Evolutionary conservation across 805 yeast species (phyloP).

Genomic region (Lipomyces lipofer): DNA sequence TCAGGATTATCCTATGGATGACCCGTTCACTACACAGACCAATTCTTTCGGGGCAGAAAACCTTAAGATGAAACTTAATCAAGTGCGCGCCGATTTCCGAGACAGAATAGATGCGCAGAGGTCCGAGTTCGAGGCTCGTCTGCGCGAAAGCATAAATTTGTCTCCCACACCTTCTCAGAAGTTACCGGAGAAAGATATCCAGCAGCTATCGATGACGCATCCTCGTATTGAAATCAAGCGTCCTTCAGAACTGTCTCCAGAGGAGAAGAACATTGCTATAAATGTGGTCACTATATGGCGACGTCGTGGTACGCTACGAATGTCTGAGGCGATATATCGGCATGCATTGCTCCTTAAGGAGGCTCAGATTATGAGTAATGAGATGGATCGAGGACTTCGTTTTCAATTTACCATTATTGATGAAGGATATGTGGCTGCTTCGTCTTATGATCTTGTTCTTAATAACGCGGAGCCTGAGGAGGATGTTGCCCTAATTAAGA

Average conservation of each 20-base stretch:
- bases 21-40: neutral
- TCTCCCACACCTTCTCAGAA: slow-evolving; percentile 8
- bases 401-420: slow-evolving; percentile 32
- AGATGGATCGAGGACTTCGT: slow-evolving; percentile 39
- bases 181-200: neutral
- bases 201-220: neutral
- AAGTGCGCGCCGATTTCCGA: slow-evolving; percentile 1
- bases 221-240: slow-evolving; percentile 6
- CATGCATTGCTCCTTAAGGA: slow-evolving; percentile 24
- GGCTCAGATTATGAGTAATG: slow-evolving; percentile 43
- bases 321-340: slow-evolving; percentile 24
- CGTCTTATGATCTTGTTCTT: slow-evolving; percentile 28
- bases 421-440: slow-evolving; percentile 13
- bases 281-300: slow-evolving; percentile 14
- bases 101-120: neutral
- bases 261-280: slow-evolving; percentile 14
- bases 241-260: slow-evolving; percentile 12
- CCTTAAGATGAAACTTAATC: slow-evolving; percentile 6
- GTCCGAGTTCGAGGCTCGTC: neutral
- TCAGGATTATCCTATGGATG: neutral
- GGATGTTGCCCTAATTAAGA: slow-evolving; percentile 7
- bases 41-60: neutral
- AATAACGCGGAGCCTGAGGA: slow-evolving; percentile 29
- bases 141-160: neutral
- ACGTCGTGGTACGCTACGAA: slow-evolving; percentile 13